Base-by-base conservation (phyloP, 1,284 basidiomycete genomes). In the Ustilago loliicola region DNA sequence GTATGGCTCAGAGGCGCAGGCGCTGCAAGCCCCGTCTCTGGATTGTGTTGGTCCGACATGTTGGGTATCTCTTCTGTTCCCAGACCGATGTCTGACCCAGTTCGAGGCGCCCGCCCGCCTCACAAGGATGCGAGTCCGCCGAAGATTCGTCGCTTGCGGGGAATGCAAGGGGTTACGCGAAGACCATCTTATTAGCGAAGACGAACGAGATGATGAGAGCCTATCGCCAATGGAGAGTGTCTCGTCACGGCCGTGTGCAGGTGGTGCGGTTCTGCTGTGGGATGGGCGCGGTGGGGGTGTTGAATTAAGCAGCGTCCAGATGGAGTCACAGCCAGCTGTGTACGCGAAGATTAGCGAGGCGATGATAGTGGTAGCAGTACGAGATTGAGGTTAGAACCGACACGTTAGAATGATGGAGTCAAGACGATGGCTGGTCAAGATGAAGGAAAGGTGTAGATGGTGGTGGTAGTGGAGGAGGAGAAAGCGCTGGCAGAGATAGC, bases 391-490 rank as follows among this genome's bases (percentile, higher is more conserved):
- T 15, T 17, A 1, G n/a, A 7, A n/a, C 42, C 42, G 19, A 45
- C 42, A 45, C 42, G 21, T 45, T 19, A 21, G 42, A 21, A 45
- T 45, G 7, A 8, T 21, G 42, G 3, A 17, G 7, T 21, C 19
- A 3, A 45, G 6, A 8, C 42, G 42, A 21, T 45, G 11, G 19
- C 42, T 3, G 19, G 11, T 40, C 13, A 48, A 48, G 45, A 25
- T 48, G 45, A 10, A 48, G 34, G 36, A 19, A 29, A 10, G 36
- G n/a, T 55, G 40, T 19, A 38, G 36, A 38, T 57, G 55, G 36
- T 57, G 55, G 40, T 57, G 40, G 29, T 57, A 27, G 40, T 57
- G 55, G 40, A 45, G 55, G 55, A 50, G 25, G 48, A 27, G n/a
- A 29, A 27, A 15, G 48, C 23, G 23, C 25, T 50, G 27, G 48